Base-by-base conservation (phyloP, 371 early-diverging fungal species). In the Apophysomyces sp. region DNA sequence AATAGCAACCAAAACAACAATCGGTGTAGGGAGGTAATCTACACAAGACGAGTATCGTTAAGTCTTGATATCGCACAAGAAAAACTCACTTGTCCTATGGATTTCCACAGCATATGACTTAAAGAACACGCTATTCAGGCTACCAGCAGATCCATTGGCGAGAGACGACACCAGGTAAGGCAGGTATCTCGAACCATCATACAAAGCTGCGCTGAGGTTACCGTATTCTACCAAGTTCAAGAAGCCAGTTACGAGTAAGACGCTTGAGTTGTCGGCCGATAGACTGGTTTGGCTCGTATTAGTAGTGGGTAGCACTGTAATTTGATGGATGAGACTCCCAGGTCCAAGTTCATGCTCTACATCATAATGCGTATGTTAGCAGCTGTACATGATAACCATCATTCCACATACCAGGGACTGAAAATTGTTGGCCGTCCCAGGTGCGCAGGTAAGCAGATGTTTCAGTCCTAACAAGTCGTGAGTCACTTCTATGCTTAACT, bases 1-100 rank as follows among this genome's bases (percentile, higher is more conserved):
- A 27, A 89, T 68, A 8, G 92, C 82, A 37, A 89, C 83, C 4
- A 91, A 66, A 34, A 92, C 84, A 4, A 92, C 87, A 55, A 88
- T 61, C 0, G 87, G 83, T 0, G 82, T 62, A 0, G 90, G 74
- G 16, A 87, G 68, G 55, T 70, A 79, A 13, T 64, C 77, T 81
- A 31, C 36, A 28, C 21, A 49, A 55, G 21, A 53, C 15, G 15
- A 53, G 29, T 44, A 32, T n/a, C 37, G 51, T 8, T 36, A 4
- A 52, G 26, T 44, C 39, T 51, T 28, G 31, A 24, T 40, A 21
- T 26, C 52, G 5, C 8, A 18, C 7, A 26, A 56, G 13, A 67
- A 52, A 21, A 12, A 57, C 55, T 65, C 54, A 59, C 66, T 29
- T 37, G 55, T 59, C 11, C 44, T 34, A 31, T 36, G 54, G 26